A percentile compares a stretch with the other conserved stretches of the same genome.
phyloP scores from a whole-genome alignment of 768 basidiomycete species.

The Mycena kentingensis region DNA sequence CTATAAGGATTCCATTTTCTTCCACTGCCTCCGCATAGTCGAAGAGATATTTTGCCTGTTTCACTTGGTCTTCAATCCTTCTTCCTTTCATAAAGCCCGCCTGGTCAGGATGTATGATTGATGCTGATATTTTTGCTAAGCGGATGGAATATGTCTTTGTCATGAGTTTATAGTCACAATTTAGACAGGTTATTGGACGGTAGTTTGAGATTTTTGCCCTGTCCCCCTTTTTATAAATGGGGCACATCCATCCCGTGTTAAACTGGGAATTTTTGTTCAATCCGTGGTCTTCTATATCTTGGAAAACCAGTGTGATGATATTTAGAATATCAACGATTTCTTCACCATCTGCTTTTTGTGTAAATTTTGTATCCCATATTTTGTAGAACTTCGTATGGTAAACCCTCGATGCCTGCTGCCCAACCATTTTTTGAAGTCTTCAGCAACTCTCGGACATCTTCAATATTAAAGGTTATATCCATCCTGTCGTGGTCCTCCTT shows the following conservation, averaged over 20 bases:
- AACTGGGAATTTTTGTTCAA: background rate
- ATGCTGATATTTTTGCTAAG: background rate
- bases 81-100: background rate
- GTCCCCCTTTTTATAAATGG: background rate
- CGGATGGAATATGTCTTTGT: background rate
- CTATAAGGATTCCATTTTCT: constrained; percentile 15
- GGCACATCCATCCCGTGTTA: background rate
- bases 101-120: background rate
- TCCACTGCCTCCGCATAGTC: constrained; percentile 10
- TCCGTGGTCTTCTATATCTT: background rate
- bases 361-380: background rate
- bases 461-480: constrained; percentile 3
- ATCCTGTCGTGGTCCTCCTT: too few species aligned
- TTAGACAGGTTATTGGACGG: background rate
- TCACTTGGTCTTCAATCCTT: background rate
- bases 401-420: constrained; percentile 15
- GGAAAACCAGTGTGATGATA: background rate
- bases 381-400: constrained; percentile 24
- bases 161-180: constrained; percentile 1
- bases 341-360: background rate
- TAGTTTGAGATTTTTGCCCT: background rate
- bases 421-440: constrained; percentile 2
- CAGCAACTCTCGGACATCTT: background rate
- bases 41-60: background rate
- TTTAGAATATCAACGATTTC: background rate